Evolutionary conservation across 2,329 filamentous ascomycete species (phyloP).

Genomic region (Botryosphaeria dothidea): DNA sequence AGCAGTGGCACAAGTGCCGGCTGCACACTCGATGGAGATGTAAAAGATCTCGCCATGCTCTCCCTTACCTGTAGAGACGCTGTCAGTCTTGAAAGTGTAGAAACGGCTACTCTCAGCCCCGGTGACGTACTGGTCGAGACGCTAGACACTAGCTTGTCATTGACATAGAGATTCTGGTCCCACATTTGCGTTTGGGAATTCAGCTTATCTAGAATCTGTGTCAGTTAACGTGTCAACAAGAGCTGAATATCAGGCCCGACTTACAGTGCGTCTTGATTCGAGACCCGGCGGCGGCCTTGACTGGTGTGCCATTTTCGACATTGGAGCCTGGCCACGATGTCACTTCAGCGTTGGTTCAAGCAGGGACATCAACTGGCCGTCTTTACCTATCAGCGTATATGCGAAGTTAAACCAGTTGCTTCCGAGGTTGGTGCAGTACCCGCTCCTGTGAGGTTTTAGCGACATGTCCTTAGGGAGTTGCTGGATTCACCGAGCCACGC

Average conservation of each 20-base stretch:
- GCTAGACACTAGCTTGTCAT: slow-evolving; percentile 26
- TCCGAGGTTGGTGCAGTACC: slow-evolving; percentile 25
- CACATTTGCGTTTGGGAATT: slow-evolving; percentile 26
- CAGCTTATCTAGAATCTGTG: slow-evolving; percentile 23
- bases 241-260: not conserved
- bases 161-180: slow-evolving; percentile 29
- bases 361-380: not conserved
- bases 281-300: slow-evolving; percentile 24
- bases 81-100: slow-evolving; percentile 6
- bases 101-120: not conserved
- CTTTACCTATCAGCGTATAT: slow-evolving; percentile 22
- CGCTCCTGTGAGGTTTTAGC: slow-evolving; percentile 2
- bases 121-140: slow-evolving; percentile 26
- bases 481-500: not conserved
- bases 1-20: slow-evolving; percentile 23
- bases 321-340: slow-evolving; percentile 18
- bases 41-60: slow-evolving; percentile 29
- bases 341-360: not conserved
- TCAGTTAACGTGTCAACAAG: not conserved
- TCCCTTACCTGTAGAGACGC: slow-evolving; percentile 22
- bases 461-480: not conserved
- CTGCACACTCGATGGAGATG: slow-evolving; percentile 27
- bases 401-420: slow-evolving; percentile 29
- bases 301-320: slow-evolving; percentile 21
- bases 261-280: slow-evolving; percentile 27